Evolutionary conservation across 441 rosid species (phyloP), one percentile per base, ranked within the genome.

Genomic region (Pelargonium cotyledonis): DNA sequence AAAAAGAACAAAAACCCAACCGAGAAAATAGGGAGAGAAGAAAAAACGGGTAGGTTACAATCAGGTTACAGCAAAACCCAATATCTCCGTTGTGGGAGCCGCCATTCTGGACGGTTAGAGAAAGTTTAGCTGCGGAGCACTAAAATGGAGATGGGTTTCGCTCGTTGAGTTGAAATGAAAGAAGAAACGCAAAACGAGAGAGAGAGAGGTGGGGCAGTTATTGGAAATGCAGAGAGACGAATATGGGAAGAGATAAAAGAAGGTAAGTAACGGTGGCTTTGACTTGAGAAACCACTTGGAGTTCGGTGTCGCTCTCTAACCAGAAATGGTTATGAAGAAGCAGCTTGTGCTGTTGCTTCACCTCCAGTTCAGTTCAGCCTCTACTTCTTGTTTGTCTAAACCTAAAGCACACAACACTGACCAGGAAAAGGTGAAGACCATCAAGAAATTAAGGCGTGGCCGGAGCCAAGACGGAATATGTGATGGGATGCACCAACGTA

Each of bases 221-320:
- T 51, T 51, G 58, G 19, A 51, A 51, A 51, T 51, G 58, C 19
- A 51, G 19, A 51, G 58, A 51, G 58, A 51, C 58, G 16, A 51
- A 51, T 6, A n/a, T 51, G 58, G 16, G 58, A 8, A 16, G 58
- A 51, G n/a, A 51, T 15, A 35, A 35, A 35, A 35, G 38, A 35
- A 35, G 38, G 58, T 51, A 51, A 51, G 16, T 51, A 38, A 72
- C 58, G 77, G 71, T 69, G 68, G 79, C 80, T 82, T 78, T 80
- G 82, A 80, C 82, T 78, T 51, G 7, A 51, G 58, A 51, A 51
- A 4, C 18, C 58, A 51, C 58, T 51, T 14, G 19, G 58, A 51
- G n/a, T 51, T 51, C 19, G 57, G 15, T 51, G n/a, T 51, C 18
- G 58, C 58, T n/a, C 16, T 49, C 57, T 49, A 49, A 49, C 57